phyloP scores from a whole-genome alignment of 2,329 filamentous ascomycete genomes.

The Coniochaeta sp. region DNA sequence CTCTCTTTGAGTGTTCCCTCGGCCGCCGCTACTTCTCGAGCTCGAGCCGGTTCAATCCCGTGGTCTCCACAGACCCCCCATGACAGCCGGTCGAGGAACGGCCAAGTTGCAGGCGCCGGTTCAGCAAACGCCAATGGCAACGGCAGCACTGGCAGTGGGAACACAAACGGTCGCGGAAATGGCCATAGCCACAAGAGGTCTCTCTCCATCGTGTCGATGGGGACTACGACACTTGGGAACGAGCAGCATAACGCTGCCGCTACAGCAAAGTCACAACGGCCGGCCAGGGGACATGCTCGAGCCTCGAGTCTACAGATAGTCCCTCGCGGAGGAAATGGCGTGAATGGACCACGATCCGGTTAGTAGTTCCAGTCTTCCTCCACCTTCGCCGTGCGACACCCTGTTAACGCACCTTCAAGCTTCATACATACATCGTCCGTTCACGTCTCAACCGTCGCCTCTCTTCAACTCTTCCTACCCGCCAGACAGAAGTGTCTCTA shows the following conservation, averaged over 20 bases:
- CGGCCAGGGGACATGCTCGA: slow-evolving; percentile 60
- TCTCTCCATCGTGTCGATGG: slow-evolving; percentile 75
- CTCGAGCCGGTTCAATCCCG: slow-evolving; percentile 38
- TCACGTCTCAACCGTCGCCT: slow-evolving; percentile 38
- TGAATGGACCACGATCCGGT: slow-evolving; percentile 36
- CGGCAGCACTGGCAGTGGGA: slow-evolving; percentile 3
- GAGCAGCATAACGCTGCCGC: slow-evolving; percentile 37
- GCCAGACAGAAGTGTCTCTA: slow-evolving; percentile 34
- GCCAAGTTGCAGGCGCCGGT: slow-evolving; percentile 14
- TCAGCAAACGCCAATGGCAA: slow-evolving; percentile 12
- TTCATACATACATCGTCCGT: slow-evolving; percentile 34
- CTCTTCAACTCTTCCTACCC: slow-evolving; percentile 49
- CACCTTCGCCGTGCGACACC: not conserved
- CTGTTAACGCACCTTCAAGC: slow-evolving; percentile 16
- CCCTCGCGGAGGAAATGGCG: slow-evolving; percentile 35
- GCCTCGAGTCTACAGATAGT: slow-evolving; percentile 77
- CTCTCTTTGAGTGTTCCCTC: slow-evolving; percentile 55
- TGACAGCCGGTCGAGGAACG: slow-evolving; percentile 10
- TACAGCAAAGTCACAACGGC: slow-evolving; percentile 37
- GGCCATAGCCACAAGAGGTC: slow-evolving; percentile 66
- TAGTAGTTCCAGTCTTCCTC: slow-evolving; percentile 12
- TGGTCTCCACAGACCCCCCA: slow-evolving; percentile 24
- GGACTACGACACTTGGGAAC: slow-evolving; percentile 41
- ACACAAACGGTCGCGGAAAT: slow-evolving; percentile 15
- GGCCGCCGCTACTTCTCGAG: slow-evolving; percentile 29